phyloP scores from a whole-genome alignment of 805 yeast genomes.

The Suhomyces kilbournensis region DNA sequence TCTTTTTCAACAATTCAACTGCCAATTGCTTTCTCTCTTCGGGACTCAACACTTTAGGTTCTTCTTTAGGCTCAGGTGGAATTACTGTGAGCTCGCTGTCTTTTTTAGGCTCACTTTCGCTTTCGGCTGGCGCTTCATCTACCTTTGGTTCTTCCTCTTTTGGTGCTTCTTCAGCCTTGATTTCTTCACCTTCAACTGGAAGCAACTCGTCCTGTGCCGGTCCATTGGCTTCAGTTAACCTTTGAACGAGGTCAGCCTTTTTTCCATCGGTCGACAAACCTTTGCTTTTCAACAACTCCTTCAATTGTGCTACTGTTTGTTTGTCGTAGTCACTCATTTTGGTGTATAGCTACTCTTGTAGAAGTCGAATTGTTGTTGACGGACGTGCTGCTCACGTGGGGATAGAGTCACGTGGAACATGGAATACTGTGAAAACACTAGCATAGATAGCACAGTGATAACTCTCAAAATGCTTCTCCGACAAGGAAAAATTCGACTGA shows the following conservation, averaged over 20 bases:
- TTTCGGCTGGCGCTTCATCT: neutral
- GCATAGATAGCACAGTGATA: too few species aligned
- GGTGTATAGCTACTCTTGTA: neutral
- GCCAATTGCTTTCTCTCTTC: constrained; percentile 73
- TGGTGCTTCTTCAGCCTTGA: constrained; percentile 6
- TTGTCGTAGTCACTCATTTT: constrained; percentile 56
- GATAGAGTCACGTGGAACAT: too few species aligned
- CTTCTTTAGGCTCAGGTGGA: constrained; percentile 25
- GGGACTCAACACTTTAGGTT: constrained; percentile 46
- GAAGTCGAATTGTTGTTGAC: neutral
- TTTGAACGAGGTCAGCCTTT: constrained; percentile 70
- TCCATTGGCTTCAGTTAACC: constrained; percentile 59
- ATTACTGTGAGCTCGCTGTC: constrained; percentile 14
- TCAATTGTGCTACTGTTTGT: constrained; percentile 81
- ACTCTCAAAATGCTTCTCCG: too few species aligned
- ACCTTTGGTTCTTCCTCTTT: constrained; percentile 13
- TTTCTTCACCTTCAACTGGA: constrained; percentile 11
- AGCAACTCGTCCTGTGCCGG: constrained; percentile 7
- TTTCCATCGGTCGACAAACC: constrained; percentile 73
- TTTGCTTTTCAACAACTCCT: constrained; percentile 65
- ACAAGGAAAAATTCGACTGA: too few species aligned
- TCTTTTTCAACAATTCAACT: constrained; percentile 61
- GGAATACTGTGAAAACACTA: too few species aligned
- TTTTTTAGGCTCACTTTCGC: neutral
- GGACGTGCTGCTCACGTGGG: neutral